Percentiles rank a stretch among this genome's conserved stretches.
These are phyloP conservation scores for Babesia ovis DNA, from an alignment of 169 alveolate species.

Conservation along the genomic window DNA sequence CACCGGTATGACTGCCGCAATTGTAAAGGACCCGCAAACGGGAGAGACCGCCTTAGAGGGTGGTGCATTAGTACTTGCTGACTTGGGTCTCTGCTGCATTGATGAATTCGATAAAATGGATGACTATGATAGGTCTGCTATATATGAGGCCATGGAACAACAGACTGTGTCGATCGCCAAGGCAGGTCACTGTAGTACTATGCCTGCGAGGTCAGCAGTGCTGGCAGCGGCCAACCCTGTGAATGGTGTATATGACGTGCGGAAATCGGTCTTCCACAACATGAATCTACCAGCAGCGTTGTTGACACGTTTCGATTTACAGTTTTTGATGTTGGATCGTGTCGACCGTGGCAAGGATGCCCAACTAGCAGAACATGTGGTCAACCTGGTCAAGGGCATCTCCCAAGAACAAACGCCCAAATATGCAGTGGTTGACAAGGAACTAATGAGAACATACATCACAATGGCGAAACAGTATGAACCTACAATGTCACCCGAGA, in stretches of 20 bases:
- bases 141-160: slow-evolving; percentile 98
- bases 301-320: slow-evolving; percentile 92
- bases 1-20: slow-evolving; percentile 98
- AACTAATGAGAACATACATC: slow-evolving; percentile 87
- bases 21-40: slow-evolving; percentile 92
- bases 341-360: slow-evolving; percentile 87
- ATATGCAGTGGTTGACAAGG: slow-evolving; percentile 71
- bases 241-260: slow-evolving; percentile 93
- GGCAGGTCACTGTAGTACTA: slow-evolving; percentile 89
- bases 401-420: slow-evolving; percentile 69
- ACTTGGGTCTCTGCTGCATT: slow-evolving; percentile 96
- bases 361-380: slow-evolving; percentile 90
- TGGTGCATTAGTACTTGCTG: slow-evolving; percentile 97
- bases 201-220: slow-evolving; percentile 85
- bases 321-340: slow-evolving; percentile 84
- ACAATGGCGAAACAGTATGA: slow-evolving; percentile 86
- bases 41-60: slow-evolving; percentile 93
- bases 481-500: slow-evolving; percentile 71
- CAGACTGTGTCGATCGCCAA: slow-evolving; percentile 97
- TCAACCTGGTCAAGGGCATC: slow-evolving; percentile 85
- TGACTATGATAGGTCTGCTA: slow-evolving; percentile 95
- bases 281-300: slow-evolving; percentile 97
- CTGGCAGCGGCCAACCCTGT: slow-evolving; percentile 98
- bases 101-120: slow-evolving; percentile 99
- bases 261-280: slow-evolving; percentile 88